Conservation (phyloP, 805 yeast species). For the Grigorovia humatica region DNA sequence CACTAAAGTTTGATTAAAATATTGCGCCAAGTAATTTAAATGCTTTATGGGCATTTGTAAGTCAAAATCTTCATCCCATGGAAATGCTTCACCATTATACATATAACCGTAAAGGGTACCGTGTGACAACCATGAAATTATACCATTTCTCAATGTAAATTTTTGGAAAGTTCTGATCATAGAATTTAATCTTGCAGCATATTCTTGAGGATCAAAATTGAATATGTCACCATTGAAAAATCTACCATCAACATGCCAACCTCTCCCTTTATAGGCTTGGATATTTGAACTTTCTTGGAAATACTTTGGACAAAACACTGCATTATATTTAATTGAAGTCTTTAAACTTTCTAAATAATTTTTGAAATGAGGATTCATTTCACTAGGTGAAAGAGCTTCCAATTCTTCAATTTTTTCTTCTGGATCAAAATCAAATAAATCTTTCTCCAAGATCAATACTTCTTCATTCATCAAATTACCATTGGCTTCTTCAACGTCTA, state of each 20-base stretch:
- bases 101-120: slow-evolving; percentile 56
- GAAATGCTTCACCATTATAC: slow-evolving; percentile 52
- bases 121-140: slow-evolving; percentile 54
- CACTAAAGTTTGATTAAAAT: slow-evolving; percentile 34
- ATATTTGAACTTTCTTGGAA: slow-evolving; percentile 16
- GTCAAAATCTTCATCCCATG: slow-evolving; percentile 62
- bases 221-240: slow-evolving; percentile 43
- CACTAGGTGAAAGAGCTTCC: slow-evolving; percentile 11
- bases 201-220: slow-evolving; percentile 9
- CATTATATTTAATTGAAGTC: slow-evolving; percentile 23
- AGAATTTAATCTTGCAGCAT: slow-evolving; percentile 30
- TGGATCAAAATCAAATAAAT: slow-evolving; percentile 23
- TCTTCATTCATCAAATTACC: slow-evolving; percentile 8
- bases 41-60: slow-evolving; percentile 48
- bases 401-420: slow-evolving; percentile 16
- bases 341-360: slow-evolving; percentile 29
- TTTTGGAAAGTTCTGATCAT: slow-evolving; percentile 42
- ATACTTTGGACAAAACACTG: slow-evolving; percentile 32
- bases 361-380: slow-evolving; percentile 13
- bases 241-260: slow-evolving; percentile 46
- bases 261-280: slow-evolving; percentile 8
- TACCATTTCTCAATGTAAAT: slow-evolving; percentile 36
- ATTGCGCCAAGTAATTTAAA: slow-evolving; percentile 35
- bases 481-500: slow-evolving; percentile 9
- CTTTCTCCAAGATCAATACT: slow-evolving; percentile 9